Conservation (phyloP, 2,329 filamentous ascomycete genomes). For the Arthrobotrys pseudoclavata region DNA sequence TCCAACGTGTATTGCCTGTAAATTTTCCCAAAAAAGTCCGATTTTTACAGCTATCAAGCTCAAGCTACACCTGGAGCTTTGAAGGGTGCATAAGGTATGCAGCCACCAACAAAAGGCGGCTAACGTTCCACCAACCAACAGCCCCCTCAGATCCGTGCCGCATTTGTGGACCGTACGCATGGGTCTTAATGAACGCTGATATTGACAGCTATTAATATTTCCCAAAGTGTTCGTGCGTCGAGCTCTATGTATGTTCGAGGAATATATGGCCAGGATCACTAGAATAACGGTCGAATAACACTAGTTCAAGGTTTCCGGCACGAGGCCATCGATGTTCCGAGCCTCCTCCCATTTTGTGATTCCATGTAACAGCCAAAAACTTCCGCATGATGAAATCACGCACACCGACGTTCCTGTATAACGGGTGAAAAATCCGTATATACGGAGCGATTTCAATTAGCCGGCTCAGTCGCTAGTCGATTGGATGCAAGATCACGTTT, state of each 20-base stretch:
- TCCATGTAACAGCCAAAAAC: conserved; percentile 20
- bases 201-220: conserved; percentile 53
- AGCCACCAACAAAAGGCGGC: conserved; percentile 55
- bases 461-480: conserved; percentile 45
- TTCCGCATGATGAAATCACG: conserved; percentile 58
- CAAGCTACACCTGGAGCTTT: conserved; percentile 36
- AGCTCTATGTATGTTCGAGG: conserved; percentile 10
- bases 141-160: conserved; percentile 45
- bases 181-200: conserved; percentile 28
- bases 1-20: conserved; percentile 17
- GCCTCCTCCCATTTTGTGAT: conserved; percentile 46
- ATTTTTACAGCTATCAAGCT: conserved; percentile 9
- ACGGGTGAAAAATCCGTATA: conserved; percentile 55
- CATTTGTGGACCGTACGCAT: conserved; percentile 24
- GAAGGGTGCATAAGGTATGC: conserved; percentile 26
- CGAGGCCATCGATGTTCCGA: conserved; percentile 56
- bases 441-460: conserved; percentile 51
- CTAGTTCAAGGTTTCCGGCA: conserved; percentile 59
- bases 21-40: background rate
- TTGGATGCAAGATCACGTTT: conserved; percentile 52
- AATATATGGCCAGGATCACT: conserved; percentile 24
- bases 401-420: conserved; percentile 36
- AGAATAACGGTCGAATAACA: conserved; percentile 31
- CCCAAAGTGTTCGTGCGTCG: conserved; percentile 19
- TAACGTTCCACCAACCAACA: conserved; percentile 59